phyloP scores from a whole-genome alignment of 2,329 filamentous ascomycete species.

The Thermoascus crustaceus region DNA sequence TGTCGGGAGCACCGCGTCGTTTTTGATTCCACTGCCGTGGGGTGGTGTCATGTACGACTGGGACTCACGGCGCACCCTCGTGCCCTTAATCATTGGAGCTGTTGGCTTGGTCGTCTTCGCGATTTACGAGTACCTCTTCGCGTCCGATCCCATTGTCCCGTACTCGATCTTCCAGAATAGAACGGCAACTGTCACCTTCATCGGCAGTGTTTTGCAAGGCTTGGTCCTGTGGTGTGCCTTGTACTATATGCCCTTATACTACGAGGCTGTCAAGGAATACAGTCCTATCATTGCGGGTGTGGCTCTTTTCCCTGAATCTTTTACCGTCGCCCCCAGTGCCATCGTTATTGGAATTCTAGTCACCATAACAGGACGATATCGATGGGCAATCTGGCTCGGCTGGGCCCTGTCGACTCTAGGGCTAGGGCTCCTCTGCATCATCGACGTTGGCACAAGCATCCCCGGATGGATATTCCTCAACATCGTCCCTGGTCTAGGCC shows the following conservation, averaged over 20 bases:
- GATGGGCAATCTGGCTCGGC: slow-evolving; percentile 53
- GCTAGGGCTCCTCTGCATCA: slow-evolving; percentile 40
- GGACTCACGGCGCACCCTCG: slow-evolving; percentile 53
- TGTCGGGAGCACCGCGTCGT: slow-evolving; percentile 48
- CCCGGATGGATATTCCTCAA: slow-evolving; percentile 54
- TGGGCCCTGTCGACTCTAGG: slow-evolving; percentile 55
- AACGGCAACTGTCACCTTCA: slow-evolving; percentile 42
- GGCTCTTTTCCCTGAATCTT: slow-evolving; percentile 51
- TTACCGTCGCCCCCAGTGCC: slow-evolving; percentile 56
- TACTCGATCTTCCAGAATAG: slow-evolving; percentile 39
- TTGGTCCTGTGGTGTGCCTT: slow-evolving; percentile 39
- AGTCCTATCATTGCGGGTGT: slow-evolving; percentile 48
- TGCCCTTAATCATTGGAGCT: slow-evolving; percentile 52
- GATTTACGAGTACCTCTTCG: slow-evolving; percentile 47
- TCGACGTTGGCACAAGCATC: slow-evolving; percentile 40
- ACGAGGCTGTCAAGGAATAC: slow-evolving; percentile 43
- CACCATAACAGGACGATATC: slow-evolving; percentile 50
- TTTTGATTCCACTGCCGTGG: slow-evolving; percentile 56
- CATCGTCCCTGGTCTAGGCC: slow-evolving; percentile 51
- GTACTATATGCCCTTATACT: slow-evolving; percentile 46
- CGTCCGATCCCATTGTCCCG: slow-evolving; percentile 44
- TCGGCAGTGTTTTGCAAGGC: slow-evolving; percentile 51
- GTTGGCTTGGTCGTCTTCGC: slow-evolving; percentile 45
- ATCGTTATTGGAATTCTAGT: slow-evolving; percentile 43
- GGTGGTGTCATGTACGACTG: slow-evolving; percentile 60